These are phyloP conservation scores for Inonotus obliquus DNA, from an alignment of 1,284 basidiomycete genomes.

Conservation along the genomic window DNA sequence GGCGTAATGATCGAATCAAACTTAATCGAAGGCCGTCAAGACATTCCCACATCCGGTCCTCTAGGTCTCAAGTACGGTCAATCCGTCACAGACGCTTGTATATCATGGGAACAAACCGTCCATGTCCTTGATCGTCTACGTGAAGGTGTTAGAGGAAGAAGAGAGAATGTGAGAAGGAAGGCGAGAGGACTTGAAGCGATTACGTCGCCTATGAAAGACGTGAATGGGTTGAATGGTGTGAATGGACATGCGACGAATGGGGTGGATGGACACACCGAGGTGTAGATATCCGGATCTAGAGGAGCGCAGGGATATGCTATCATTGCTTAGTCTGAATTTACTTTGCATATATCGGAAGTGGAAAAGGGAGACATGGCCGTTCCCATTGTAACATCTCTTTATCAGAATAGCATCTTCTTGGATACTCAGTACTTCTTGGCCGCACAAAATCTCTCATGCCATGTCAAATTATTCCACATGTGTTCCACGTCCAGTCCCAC, in stretches of 20 bases:
- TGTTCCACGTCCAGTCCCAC: no score
- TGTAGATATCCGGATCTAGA: neutral
- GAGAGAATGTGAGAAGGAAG: conserved; percentile 42
- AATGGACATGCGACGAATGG: conserved; percentile 6
- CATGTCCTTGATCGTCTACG: conserved; percentile 77
- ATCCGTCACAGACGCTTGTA: conserved; percentile 87
- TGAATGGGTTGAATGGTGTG: neutral
- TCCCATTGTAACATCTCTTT: neutral
- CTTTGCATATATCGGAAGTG: neutral
- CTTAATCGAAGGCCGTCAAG: conserved; percentile 84
- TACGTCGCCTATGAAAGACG: neutral
- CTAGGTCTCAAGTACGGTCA: conserved; percentile 82
- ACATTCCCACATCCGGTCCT: conserved; percentile 77
- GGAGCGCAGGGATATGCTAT: neutral
- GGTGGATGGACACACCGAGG: neutral
- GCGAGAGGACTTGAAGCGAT: conserved; percentile 25
- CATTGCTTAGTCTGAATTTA: neutral
- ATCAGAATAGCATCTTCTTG: neutral
- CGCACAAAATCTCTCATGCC: no score
- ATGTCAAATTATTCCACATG: no score
- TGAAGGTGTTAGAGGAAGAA: conserved; percentile 73
- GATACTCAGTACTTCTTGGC: neutral
- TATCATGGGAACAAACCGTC: conserved; percentile 86
- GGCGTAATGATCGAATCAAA: conserved; percentile 99
- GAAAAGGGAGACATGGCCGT: neutral